These are phyloP conservation scores for Sporothrix brunneoviolacea DNA, from an alignment of 2,329 filamentous ascomycete genomes.

Conservation along the genomic window DNA sequence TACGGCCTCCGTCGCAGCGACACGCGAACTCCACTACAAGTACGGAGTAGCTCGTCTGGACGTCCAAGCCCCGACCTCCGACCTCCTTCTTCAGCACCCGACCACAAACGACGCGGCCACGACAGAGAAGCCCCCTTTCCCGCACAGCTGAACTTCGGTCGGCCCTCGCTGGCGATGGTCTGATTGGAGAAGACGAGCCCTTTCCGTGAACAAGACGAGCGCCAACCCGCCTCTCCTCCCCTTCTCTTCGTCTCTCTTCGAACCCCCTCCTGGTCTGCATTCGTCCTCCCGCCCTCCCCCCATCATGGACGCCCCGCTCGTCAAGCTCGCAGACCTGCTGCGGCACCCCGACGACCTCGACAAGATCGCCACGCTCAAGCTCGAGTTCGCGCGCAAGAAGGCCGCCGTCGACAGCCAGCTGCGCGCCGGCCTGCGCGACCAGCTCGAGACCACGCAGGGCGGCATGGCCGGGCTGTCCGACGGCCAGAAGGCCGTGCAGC, in stretches of 20 bases:
- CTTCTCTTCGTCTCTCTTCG: background rate
- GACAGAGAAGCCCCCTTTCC: background rate
- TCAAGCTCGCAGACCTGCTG: constrained; percentile 86
- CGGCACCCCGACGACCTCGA: constrained; percentile 95
- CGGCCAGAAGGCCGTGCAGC: constrained; percentile 82
- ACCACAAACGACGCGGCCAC: background rate
- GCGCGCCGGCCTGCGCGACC: constrained; percentile 78
- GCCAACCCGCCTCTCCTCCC: background rate
- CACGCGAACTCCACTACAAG: too few relatives aligned
- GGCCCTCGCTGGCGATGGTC: constrained; percentile 14
- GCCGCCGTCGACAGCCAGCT: constrained; percentile 84
- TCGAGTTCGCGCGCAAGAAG: constrained; percentile 93
- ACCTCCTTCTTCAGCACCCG: too few relatives aligned
- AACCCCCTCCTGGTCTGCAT: background rate
- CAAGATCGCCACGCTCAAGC: constrained; percentile 83
- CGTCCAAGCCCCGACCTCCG: too few relatives aligned
- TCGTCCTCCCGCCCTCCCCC: background rate
- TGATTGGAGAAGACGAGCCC: background rate
- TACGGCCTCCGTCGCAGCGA: too few relatives aligned
- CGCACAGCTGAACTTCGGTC: constrained; percentile 2
- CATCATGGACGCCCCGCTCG: constrained; percentile 59
- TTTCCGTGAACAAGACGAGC: background rate
- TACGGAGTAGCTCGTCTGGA: too few relatives aligned
- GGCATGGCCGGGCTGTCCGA: constrained; percentile 86
- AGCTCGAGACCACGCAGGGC: constrained; percentile 88